These are phyloP conservation scores for Globisporangium nagaii DNA, from an alignment of 352 stramenopile genomes.

Conservation along the genomic window DNA sequence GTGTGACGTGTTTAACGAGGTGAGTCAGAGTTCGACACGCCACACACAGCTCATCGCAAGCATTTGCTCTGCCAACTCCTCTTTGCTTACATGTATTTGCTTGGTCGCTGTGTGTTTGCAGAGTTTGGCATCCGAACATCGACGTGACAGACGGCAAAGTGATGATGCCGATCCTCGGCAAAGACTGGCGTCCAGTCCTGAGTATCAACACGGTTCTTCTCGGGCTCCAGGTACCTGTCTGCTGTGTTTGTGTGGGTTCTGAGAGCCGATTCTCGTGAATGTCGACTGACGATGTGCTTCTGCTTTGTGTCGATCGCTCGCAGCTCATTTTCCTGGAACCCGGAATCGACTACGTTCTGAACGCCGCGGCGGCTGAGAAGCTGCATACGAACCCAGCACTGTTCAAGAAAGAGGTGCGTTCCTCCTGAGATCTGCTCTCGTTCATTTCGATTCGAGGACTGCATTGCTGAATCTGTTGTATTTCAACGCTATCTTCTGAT, in stretches of 20 bases:
- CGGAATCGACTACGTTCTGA: constrained; percentile 64
- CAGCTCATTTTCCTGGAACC: constrained; percentile 82
- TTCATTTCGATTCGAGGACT: too few species aligned
- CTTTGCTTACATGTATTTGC: too few species aligned
- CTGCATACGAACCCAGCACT: constrained; percentile 36
- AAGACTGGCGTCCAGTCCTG: constrained; percentile 80
- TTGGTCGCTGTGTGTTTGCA: too few species aligned
- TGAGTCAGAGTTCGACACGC: too few species aligned
- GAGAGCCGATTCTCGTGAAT: not conserved
- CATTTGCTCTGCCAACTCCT: too few species aligned
- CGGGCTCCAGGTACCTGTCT: constrained; percentile 53
- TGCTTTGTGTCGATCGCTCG: not conserved
- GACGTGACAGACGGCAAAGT: constrained; percentile 68
- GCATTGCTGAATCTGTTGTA: too few species aligned
- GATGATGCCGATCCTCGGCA: constrained; percentile 84
- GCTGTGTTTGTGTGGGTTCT: not conserved
- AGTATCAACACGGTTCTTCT: constrained; percentile 85
- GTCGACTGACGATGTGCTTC: not conserved
- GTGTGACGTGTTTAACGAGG: constrained; percentile 67
- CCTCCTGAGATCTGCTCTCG: not conserved
- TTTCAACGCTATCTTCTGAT: too few species aligned
- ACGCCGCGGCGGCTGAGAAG: constrained; percentile 42
- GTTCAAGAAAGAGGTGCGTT: constrained; percentile 38
- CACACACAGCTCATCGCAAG: too few species aligned
- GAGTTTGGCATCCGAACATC: constrained; percentile 85